phyloP scores from a whole-genome alignment of 768 basidiomycete species.

The Termitomyces sp. region DNA sequence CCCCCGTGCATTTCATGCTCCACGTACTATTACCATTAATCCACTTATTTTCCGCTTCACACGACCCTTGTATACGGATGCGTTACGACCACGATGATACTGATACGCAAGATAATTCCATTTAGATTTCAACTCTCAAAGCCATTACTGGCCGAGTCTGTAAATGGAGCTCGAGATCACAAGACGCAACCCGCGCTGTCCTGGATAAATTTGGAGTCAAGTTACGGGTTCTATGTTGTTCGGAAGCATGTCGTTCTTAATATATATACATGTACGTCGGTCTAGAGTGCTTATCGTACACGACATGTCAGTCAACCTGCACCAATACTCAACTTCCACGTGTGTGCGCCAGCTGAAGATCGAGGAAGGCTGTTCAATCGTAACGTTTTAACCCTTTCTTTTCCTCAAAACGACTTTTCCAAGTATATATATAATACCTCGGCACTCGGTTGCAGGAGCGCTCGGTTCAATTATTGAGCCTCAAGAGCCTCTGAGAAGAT shows the following conservation, averaged over 20 bases:
- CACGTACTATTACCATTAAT: constrained; percentile 10
- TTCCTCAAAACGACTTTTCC: neutral
- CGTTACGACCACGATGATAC: constrained; percentile 15
- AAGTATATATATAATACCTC: neutral
- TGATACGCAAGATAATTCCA: constrained; percentile 12
- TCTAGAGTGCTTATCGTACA: neutral
- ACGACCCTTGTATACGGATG: constrained; percentile 13
- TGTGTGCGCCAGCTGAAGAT: neutral
- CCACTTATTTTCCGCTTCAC: constrained; percentile 6
- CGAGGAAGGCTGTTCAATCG: neutral
- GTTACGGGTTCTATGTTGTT: neutral
- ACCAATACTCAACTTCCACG: neutral
- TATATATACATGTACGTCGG: neutral
- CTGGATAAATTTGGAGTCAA: neutral
- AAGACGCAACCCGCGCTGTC: neutral
- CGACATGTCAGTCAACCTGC: neutral
- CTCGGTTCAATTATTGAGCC: constrained; percentile 7
- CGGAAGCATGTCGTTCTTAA: neutral
- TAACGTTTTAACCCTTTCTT: neutral
- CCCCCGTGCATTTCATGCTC: constrained; percentile 1
- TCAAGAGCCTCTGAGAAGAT: neutral
- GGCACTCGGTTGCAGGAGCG: neutral
- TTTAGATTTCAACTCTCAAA: constrained; percentile 7
- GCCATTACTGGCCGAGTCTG: neutral
- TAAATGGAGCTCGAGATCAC: neutral